Evolutionary conservation across 352 stramenopile species (phyloP).

Genomic region (Halophytophthora polymorphica): DNA sequence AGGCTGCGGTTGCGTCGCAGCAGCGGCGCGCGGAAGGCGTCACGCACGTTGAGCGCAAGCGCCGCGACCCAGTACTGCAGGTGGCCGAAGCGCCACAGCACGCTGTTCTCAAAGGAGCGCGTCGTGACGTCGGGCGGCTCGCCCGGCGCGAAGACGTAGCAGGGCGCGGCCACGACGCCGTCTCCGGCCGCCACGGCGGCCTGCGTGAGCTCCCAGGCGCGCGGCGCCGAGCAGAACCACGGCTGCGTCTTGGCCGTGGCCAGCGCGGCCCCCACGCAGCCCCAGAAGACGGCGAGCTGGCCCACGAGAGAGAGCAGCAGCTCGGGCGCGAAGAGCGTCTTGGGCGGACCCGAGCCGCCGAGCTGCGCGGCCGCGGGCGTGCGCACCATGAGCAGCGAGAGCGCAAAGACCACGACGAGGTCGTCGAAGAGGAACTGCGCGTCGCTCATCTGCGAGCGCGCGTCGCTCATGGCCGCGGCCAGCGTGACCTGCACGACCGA

Average conservation of each 20-base stretch:
- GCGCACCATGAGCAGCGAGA: constrained; percentile 75
- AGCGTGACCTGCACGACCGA: constrained; percentile 84
- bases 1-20: constrained; percentile 52
- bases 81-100: constrained; percentile 78
- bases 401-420: constrained; percentile 60
- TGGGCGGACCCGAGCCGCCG: constrained; percentile 30
- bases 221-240: constrained; percentile 62
- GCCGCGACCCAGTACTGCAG: constrained; percentile 76
- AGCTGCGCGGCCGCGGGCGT: constrained; percentile 39
- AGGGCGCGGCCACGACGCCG: constrained; percentile 44
- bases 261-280: constrained; percentile 58
- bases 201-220: constrained; percentile 44
- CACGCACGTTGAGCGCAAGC: constrained; percentile 59
- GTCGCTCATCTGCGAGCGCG: constrained; percentile 69
- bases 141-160: constrained; percentile 58
- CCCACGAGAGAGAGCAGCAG: constrained; percentile 59
- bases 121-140: constrained; percentile 51
- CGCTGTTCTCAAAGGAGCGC: constrained; percentile 75
- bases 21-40: constrained; percentile 59
- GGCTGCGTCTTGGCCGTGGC: constrained; percentile 41
- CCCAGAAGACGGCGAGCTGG: constrained; percentile 51
- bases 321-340: constrained; percentile 58
- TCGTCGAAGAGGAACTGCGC: constrained; percentile 81
- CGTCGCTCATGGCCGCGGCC: constrained; percentile 59
- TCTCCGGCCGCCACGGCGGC: constrained; percentile 15